Evolutionary conservation across 805 yeast species (phyloP).

Genomic region (Lipomyces kockii): DNA sequence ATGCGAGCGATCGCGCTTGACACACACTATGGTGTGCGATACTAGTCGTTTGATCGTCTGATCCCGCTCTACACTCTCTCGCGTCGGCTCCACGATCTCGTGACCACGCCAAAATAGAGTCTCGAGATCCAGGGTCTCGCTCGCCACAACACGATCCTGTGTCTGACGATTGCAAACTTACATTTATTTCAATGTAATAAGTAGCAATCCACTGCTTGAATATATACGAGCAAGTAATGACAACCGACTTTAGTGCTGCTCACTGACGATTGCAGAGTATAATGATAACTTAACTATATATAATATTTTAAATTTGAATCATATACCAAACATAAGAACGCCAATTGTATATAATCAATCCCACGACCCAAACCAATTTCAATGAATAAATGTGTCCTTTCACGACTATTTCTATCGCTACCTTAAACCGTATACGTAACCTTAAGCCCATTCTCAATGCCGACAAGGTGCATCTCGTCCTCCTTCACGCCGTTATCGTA

Average conservation of each 20-base stretch:
- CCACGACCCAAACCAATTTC: neutral
- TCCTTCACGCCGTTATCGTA: slow-evolving; percentile 26
- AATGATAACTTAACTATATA: neutral
- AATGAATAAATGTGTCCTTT: neutral
- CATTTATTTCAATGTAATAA: too few species aligned
- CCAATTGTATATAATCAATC: neutral
- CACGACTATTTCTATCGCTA: neutral
- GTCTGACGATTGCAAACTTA: neutral
- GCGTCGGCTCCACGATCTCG: neutral
- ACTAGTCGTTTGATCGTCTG: too few species aligned
- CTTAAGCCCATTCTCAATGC: slow-evolving; percentile 13
- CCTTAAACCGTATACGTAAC: slow-evolving; percentile 5
- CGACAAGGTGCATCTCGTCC: slow-evolving; percentile 25
- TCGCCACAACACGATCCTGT: neutral
- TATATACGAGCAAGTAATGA: too few species aligned
- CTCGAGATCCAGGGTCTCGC: neutral
- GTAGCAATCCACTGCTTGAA: too few species aligned
- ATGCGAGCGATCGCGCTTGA: neutral
- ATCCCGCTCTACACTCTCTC: too few species aligned
- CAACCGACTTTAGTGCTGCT: too few species aligned
- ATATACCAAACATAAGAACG: neutral
- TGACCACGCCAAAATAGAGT: neutral
- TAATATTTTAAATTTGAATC: neutral
- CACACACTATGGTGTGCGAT: too few species aligned
- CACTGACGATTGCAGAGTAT: neutral